phyloP scores from a whole-genome alignment of 345 rosid species.

The Odontarrhena argentea region DNA sequence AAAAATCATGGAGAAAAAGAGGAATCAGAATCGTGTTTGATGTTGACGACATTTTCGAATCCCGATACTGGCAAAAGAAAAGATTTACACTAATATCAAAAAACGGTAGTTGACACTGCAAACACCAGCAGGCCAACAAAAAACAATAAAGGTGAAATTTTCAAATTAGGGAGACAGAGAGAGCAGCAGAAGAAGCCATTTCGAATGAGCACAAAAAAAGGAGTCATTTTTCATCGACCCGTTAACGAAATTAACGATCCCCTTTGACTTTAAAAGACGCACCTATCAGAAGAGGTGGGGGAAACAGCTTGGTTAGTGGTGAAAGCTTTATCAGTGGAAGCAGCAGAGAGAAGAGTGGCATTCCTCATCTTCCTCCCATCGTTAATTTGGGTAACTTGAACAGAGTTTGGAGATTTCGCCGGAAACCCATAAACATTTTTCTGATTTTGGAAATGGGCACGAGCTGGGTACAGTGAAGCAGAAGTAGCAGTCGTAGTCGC shows the following conservation, averaged over 20 bases:
- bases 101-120: constrained; percentile 3
- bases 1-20: constrained; percentile 9
- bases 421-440: constrained; percentile 26
- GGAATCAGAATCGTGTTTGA: constrained; percentile 24
- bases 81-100: neutral
- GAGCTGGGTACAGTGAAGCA: constrained; percentile 24
- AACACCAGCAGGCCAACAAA: neutral
- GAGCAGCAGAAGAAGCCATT: neutral
- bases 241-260: constrained; percentile 8
- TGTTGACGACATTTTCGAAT: neutral
- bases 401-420: constrained; percentile 20
- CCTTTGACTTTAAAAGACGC: neutral
- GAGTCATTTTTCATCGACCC: neutral
- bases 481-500: constrained; percentile 28
- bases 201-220: neutral
- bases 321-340: constrained; percentile 32
- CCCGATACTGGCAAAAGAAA: neutral
- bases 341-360: constrained; percentile 35
- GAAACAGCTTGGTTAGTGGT: constrained; percentile 30
- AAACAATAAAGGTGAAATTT: neutral
- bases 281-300: constrained; percentile 22
- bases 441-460: constrained; percentile 20
- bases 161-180: neutral
- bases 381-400: constrained; percentile 28
- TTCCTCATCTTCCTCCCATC: constrained; percentile 35